Base-by-base conservation (phyloP, 495 filamentous ascomycete species). In the Lasiosphaeria hispida region DNA sequence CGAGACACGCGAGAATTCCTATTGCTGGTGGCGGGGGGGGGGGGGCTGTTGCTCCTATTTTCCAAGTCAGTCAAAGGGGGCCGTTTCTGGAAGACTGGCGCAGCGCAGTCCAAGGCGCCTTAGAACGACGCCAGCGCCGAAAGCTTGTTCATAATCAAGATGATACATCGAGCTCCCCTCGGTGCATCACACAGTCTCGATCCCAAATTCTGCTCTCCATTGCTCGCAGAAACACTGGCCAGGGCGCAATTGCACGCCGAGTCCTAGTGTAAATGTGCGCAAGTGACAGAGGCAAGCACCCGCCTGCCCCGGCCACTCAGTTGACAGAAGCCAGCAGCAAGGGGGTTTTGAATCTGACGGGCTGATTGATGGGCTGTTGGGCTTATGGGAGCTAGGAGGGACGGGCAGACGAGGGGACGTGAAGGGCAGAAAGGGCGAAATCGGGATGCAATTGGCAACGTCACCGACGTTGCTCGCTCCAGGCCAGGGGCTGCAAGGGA, bases 31-130 rank as follows among this genome's bases (percentile, higher is more conserved):
- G 23, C 23, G 23, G 23, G 23, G 23, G 2, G 23, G 2, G 23
- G 23, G 2, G 23, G 23, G 23, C 23, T 30, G 23, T 30, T 30
- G 23, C 23, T 30, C 23, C 23, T 30, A 30, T 30, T 23, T 45
- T 45, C 17, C 49, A 37, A 52, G 49, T 52, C 49, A 52, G 49
- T 52, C 36, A 52, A 18, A 15, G 7, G 33, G 33, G 39, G 36
- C 49, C 15, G 49, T n/a, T 40, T 52, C 15, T 14, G 36, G 34
- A 34, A 37, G 35, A n/a, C 49, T 15, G 36, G 13, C 23, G 53
- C 53, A 47, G 37, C 23, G 23, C 23, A 30, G 23, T 5, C 2
- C 23, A 30, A 30, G 23, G 5, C 23, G 23, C 23, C 14, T 36
- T 15, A 36, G 33, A n/a, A n/a, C 47, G 49, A 34, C 35, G 13